A percentile compares a stretch with the other conserved stretches of the same genome.
These are phyloP conservation scores for Heterobasidion parviporum DNA, from an alignment of 1,284 basidiomycete species.

Conservation along the genomic window DNA sequence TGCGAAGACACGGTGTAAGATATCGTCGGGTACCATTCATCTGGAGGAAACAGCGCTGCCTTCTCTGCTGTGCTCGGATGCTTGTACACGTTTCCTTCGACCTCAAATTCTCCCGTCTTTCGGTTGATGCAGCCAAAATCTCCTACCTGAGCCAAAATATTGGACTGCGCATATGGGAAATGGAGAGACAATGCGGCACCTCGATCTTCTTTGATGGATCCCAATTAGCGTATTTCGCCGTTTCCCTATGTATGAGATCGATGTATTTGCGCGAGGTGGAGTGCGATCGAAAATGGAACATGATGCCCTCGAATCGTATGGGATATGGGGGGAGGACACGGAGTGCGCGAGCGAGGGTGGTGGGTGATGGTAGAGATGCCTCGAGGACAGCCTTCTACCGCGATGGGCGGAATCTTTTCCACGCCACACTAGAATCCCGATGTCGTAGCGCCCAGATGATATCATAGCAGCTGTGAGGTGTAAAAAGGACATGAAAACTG, in stretches of 20 bases:
- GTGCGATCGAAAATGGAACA: background rate
- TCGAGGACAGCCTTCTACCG: too few relatives aligned
- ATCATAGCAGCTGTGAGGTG: too few relatives aligned
- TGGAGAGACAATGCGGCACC: background rate
- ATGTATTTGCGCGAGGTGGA: background rate
- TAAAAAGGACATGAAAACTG: too few relatives aligned
- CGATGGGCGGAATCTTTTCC: too few relatives aligned
- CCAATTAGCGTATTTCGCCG: background rate
- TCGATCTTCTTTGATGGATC: background rate
- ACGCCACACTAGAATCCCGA: too few relatives aligned
- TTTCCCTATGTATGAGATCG: background rate
- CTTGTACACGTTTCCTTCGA: conserved; percentile 2
- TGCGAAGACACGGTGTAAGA: background rate
- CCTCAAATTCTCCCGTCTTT: conserved; percentile 1
- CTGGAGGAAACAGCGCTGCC: too few relatives aligned
- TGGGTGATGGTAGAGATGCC: too few relatives aligned
- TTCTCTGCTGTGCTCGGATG: background rate
- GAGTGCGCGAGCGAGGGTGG: too few relatives aligned
- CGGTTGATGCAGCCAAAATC: conserved; percentile 1
- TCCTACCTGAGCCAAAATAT: background rate
- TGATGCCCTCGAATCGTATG: background rate
- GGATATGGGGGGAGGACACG: too few relatives aligned
- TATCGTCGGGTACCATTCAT: too few relatives aligned
- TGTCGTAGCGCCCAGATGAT: too few relatives aligned
- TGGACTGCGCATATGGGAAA: background rate